Conservation (phyloP, 305 asterid species). For the Fraxinus greggii region DNA sequence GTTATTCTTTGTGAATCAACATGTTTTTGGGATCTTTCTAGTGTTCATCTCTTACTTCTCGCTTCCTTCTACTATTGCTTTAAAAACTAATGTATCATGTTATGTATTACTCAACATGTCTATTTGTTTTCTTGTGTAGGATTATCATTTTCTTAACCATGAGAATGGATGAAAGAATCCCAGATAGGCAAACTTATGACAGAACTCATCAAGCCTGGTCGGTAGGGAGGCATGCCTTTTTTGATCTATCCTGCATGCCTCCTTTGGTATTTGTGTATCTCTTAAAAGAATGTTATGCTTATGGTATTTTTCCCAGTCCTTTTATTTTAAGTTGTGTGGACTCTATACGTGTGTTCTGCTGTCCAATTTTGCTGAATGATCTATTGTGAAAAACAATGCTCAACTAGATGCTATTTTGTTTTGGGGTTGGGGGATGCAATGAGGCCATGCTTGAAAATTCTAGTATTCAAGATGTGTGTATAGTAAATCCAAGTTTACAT, state of each 20-base stretch:
- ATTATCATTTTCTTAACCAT: conserved; percentile 33
- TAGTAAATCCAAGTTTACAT: conserved; percentile 11
- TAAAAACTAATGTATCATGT: neutral
- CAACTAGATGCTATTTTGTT: neutral
- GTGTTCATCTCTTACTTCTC: neutral
- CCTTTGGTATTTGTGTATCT: conserved; percentile 83
- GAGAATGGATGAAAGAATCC: conserved; percentile 38
- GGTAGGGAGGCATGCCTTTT: conserved; percentile 63
- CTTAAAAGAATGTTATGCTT: conserved; percentile 67
- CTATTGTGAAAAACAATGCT: neutral
- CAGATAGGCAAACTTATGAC: conserved; percentile 27
- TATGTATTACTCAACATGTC: conserved; percentile 14
- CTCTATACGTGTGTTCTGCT: conserved; percentile 4
- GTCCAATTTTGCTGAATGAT: neutral
- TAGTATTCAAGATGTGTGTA: neutral
- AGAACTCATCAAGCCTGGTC: conserved; percentile 30
- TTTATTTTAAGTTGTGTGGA: conserved; percentile 1
- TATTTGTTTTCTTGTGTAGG: conserved; percentile 32
- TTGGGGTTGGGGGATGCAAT: neutral
- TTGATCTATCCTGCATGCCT: conserved; percentile 75
- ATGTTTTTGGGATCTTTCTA: neutral
- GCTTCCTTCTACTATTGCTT: neutral
- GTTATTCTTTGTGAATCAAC: neutral
- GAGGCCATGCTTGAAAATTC: conserved; percentile 3
- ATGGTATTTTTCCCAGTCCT: conserved; percentile 43